Evolutionary conservation across 192 early-diverging fungal genomes (phyloP), one percentile per base, ranked within the genome.

Genomic region (Coemansia sp.): DNA sequence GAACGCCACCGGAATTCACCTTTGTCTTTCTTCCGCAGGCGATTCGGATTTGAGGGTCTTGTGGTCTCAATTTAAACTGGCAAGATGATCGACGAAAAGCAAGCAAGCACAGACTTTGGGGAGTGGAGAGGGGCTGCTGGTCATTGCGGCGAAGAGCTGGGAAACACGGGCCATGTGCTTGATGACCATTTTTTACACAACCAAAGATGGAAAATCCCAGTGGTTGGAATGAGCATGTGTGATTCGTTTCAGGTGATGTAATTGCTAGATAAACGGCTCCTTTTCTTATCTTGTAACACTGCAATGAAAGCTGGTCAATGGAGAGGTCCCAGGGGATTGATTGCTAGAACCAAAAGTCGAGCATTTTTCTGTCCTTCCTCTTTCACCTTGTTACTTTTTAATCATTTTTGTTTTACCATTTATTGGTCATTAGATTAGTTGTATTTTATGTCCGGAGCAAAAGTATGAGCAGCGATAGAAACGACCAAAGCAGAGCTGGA

Each of bases 211-310:
- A 20, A 49, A 49, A 49, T 49, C n/a, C 18, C 16, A 20, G 18
- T 18, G 12, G 15, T 41, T 41, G 39, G 39, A 41, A 12, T 41
- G 20, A 16, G 46, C 46, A 49, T 49, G 46, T 49, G 46, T 49
- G 46, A 49, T 49, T 49, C 46, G 46, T 49, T 49, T 49, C 46
- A 49, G 16, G 18, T 49, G 46, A 49, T 49, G 46, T 49, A 49
- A n/a, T 49, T 18, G 46, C 30, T 49, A 7, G 46, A 20, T 21
- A 7, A 20, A 16, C 6, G n/a, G 20, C 20, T 49, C 46, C 18
- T 3, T 30, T 30, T 30, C 3, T 30, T 30, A 1, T 30, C 30
- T 30, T 30, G 30, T 30, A 30, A 30, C 30, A 30, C 30, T 30
- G 30, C 3, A 30, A 30, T n/a, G 20, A 41, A 41, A 41, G 18